Evolutionary conservation across 345 rosid species (phyloP).

Genomic region (Rhodamnia rubescens): DNA sequence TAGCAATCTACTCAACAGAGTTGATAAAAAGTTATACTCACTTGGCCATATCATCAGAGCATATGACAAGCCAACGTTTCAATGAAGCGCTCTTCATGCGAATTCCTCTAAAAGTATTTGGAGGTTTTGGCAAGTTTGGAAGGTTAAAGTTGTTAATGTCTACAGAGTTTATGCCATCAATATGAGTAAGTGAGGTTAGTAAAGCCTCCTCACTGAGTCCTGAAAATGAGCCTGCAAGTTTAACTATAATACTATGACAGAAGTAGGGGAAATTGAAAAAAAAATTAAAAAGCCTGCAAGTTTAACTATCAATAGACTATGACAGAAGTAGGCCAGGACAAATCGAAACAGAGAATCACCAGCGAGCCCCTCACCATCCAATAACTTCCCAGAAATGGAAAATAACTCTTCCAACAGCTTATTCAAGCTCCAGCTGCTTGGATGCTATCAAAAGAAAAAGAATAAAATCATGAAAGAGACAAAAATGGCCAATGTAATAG

Average conservation of each 20-base stretch:
- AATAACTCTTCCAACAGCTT: constrained; percentile 56
- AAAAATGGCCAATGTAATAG: neutral
- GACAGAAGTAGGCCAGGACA: neutral
- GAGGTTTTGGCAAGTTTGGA: constrained; percentile 74
- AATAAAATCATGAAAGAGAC: neutral
- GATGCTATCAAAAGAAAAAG: constrained; percentile 41
- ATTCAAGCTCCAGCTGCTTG: constrained; percentile 63
- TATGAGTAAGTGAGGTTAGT: constrained; percentile 44
- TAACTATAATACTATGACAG: neutral
- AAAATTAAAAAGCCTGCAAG: constrained; percentile 42
- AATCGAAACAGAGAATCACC: neutral
- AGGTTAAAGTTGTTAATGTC: constrained; percentile 46
- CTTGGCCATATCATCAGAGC: constrained; percentile 78
- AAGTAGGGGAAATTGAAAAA: too few species aligned
- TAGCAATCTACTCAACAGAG: neutral
- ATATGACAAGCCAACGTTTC: constrained; percentile 80
- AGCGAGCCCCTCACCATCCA: constrained; percentile 45
- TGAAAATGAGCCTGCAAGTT: constrained; percentile 40
- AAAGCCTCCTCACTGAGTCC: constrained; percentile 38
- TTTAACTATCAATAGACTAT: neutral
- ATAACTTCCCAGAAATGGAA: constrained; percentile 47
- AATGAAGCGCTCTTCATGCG: constrained; percentile 50
- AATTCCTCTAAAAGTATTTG: constrained; percentile 75
- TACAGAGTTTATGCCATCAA: constrained; percentile 40
- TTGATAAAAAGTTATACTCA: constrained; percentile 17